These are phyloP conservation scores for Tylopilus plumbeoviolaceoides DNA, from an alignment of 768 basidiomycete genomes.

Conservation along the genomic window DNA sequence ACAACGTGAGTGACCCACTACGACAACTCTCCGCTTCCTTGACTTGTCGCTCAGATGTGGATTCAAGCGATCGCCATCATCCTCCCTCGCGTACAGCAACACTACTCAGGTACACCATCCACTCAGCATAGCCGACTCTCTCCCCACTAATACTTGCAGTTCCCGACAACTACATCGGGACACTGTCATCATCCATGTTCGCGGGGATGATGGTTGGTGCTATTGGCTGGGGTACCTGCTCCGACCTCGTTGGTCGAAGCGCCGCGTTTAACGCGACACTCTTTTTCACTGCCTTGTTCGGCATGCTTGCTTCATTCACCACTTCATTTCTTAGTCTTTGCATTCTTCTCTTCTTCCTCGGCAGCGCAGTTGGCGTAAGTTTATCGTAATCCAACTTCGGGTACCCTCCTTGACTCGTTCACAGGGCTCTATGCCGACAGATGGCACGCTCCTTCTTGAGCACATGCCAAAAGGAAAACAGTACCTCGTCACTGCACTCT, in stretches of 20 bases:
- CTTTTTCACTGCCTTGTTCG: conserved; percentile 87
- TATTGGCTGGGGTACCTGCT: conserved; percentile 89
- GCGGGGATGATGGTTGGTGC: conserved; percentile 98
- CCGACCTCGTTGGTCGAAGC: conserved; percentile 85
- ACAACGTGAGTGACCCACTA: conserved; percentile 57
- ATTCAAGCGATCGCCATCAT: conserved; percentile 89
- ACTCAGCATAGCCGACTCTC: conserved; percentile 3
- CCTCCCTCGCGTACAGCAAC: conserved; percentile 92
- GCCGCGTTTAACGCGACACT: conserved; percentile 91
- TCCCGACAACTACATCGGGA: conserved; percentile 72
- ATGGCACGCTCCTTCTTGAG: conserved; percentile 88
- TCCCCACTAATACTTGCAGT: conserved; percentile 40
- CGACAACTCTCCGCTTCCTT: conserved; percentile 15
- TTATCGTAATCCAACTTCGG: not conserved
- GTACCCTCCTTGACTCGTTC: not conserved
- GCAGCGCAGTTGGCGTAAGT: conserved; percentile 89
- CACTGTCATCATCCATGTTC: conserved; percentile 85
- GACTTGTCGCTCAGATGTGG: conserved; percentile 70
- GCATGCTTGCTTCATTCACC: conserved; percentile 71
- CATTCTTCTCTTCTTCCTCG: conserved; percentile 77
- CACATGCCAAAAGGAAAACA: conserved; percentile 91
- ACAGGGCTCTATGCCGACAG: conserved; percentile 94
- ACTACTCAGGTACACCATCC: conserved; percentile 62
- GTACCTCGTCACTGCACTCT: conserved; percentile 87
- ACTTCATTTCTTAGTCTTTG: conserved; percentile 69